Evolutionary conservation across 306 rosid genomes (phyloP), one percentile per base, ranked within the genome.

Genomic region (Abrus precatorius): DNA sequence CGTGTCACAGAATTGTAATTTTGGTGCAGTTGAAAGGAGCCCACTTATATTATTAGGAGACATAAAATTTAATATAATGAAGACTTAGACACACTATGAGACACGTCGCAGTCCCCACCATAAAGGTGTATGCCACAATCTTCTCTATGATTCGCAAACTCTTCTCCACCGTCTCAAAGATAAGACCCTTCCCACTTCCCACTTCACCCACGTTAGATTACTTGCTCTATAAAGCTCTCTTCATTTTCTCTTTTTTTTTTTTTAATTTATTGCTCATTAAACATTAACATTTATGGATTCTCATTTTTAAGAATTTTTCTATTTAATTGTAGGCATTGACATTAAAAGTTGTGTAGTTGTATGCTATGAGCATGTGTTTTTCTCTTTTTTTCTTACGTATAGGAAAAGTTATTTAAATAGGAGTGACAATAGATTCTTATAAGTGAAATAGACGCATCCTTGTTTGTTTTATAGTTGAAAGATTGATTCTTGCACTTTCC

Each of bases 101-200:
- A 57, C 65, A 78, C 80, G 72, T 72, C 34, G 14, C 7, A 53
- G 3, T 56, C 57, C 28, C 20, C 66, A 74, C 80, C 45, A 13
- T 50, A 44, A 59, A 75, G 45, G 38, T 33, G 40, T 34, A 29
- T 12, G 75, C 75, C 78, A 69, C 74, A 33, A 41, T 75, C 34
- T 33, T 1, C 10, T 44, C 72, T 72, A 36, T 75, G 32, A 55
- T 83, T 77, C 53, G 7, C 14, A 56, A 44, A 29, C 34, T 44
- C 14, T 12, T 67, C 1, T 74, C 59, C 27, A 50, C 0, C 67
- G 78, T 70, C 69, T 34, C 56, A 14, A 5, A 3, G 5, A 36
- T 30, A 48, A 9, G 33, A 38, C 66, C 66, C 43, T 64, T 54
- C 69, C 55, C 70, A 55, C 74, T 65, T 49, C 54, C 77, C n/a